Conservation (phyloP, 2,329 filamentous ascomycete species). For the Sporothrix brunneoviolacea region DNA sequence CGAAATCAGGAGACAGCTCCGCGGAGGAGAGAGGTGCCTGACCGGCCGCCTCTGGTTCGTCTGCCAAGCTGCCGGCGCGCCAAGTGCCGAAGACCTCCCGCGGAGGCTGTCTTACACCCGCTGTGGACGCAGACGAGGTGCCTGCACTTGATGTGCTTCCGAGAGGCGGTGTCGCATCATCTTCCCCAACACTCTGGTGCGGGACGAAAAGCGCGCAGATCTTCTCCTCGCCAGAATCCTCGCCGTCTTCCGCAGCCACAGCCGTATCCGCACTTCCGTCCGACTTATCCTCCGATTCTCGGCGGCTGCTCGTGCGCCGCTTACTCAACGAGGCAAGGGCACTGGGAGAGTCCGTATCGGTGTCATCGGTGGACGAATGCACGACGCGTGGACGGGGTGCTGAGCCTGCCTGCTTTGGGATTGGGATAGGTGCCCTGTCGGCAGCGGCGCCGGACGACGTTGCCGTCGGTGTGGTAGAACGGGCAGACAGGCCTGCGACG, state of each 20-base stretch:
- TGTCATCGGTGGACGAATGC: conserved; percentile 5
- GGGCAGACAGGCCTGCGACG: background rate
- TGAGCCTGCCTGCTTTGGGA: background rate
- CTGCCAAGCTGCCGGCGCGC: conserved; percentile 47
- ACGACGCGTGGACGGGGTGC: background rate
- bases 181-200: conserved; percentile 53
- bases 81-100: conserved; percentile 41
- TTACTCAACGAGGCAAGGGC: background rate
- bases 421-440: conserved; percentile 3
- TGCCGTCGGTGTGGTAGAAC: background rate
- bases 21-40: conserved; percentile 11
- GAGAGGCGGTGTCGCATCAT: conserved; percentile 22
- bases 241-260: conserved; percentile 40
- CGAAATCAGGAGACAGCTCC: conserved; percentile 4
- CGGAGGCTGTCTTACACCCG: conserved; percentile 19
- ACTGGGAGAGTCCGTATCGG: background rate
- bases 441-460: background rate
- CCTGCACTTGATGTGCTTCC: conserved; percentile 1
- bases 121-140: conserved; percentile 3
- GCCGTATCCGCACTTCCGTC: conserved; percentile 29
- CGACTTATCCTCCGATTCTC: conserved; percentile 30
- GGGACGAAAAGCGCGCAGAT: conserved; percentile 81
- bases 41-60: conserved; percentile 39
- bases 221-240: conserved; percentile 71
- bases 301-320: conserved; percentile 21